These are phyloP conservation scores for Casuarina glauca DNA, from an alignment of 306 rosid species.

Conservation along the genomic window DNA sequence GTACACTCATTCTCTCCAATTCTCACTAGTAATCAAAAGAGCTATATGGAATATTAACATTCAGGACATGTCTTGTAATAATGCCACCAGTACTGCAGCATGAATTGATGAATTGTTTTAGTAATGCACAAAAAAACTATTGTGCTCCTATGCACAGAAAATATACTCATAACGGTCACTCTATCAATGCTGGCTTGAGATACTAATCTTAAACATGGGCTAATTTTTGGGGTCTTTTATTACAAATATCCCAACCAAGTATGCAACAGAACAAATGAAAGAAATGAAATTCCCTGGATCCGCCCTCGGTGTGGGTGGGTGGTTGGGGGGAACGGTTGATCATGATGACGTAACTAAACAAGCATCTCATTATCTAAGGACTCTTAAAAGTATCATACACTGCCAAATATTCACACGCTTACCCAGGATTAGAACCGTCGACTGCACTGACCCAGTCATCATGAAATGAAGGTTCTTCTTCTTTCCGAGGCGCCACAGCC, in stretches of 20 bases:
- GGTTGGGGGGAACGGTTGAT: neutral
- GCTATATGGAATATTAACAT: constrained; percentile 1
- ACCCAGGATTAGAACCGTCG: constrained; percentile 88
- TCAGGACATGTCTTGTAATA: neutral
- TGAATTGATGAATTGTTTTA: neutral
- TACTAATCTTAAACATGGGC: neutral
- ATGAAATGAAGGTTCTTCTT: constrained; percentile 81
- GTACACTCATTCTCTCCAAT: neutral
- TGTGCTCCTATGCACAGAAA: neutral
- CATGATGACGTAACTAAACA: neutral
- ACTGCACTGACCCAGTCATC: constrained; percentile 98
- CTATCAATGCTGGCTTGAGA: neutral
- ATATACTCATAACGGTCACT: neutral
- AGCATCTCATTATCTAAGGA: neutral
- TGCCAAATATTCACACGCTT: constrained; percentile 32
- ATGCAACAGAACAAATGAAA: neutral
- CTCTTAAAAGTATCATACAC: neutral
- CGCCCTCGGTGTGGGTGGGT: too few species aligned
- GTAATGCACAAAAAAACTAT: neutral
- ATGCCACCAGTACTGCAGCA: neutral
- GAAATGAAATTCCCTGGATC: constrained; percentile 6
- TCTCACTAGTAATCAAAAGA: neutral
- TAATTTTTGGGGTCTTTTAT: neutral
- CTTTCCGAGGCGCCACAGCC: constrained; percentile 78
- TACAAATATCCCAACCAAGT: neutral